Evolutionary conservation across 179 eudicot genomes (phyloP).

Genomic region (Heliamphora pulchella): DNA sequence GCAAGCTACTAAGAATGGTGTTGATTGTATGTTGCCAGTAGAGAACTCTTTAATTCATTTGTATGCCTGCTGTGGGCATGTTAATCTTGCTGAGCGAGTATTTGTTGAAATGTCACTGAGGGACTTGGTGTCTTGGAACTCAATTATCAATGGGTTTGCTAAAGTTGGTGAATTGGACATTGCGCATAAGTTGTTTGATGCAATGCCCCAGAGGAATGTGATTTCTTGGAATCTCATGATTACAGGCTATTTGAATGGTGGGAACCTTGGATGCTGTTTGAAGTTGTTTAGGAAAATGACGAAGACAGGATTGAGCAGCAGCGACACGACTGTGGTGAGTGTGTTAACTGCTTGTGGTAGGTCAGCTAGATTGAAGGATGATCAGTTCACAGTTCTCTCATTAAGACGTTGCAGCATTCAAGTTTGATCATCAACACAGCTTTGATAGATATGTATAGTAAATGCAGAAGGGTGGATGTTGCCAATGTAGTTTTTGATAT

Average conservation of each 20-base stretch:
- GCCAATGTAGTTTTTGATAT: conserved; percentile 55
- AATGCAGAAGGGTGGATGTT: conserved; percentile 43
- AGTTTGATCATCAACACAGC: conserved; percentile 48
- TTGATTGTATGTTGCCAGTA: conserved; percentile 48
- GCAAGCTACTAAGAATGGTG: conserved; percentile 55
- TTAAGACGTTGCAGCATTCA: conserved; percentile 25
- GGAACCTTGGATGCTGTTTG: conserved; percentile 48
- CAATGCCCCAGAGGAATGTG: conserved; percentile 51
- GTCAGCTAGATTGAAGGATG: conserved; percentile 53
- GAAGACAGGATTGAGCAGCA: conserved; percentile 26
- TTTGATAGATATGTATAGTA: conserved; percentile 68
- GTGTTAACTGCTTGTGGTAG: conserved; percentile 62
- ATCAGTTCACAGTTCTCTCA: conserved; percentile 50
- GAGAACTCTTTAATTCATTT: conserved; percentile 69
- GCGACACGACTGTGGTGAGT: conserved; percentile 43
- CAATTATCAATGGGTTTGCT: conserved; percentile 44
- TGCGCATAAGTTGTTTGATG: conserved; percentile 56
- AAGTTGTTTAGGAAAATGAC: conserved; percentile 63
- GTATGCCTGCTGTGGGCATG: conserved; percentile 51
- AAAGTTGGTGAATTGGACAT: conserved; percentile 38
- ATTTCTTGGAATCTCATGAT: conserved; percentile 71
- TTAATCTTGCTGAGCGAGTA: conserved; percentile 38
- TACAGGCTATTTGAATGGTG: conserved; percentile 44
- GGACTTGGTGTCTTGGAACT: conserved; percentile 66
- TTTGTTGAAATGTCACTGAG: conserved; percentile 48